Conservation (phyloP, 164 flowering plant genomes). For the Magnolia changhungtana region DNA sequence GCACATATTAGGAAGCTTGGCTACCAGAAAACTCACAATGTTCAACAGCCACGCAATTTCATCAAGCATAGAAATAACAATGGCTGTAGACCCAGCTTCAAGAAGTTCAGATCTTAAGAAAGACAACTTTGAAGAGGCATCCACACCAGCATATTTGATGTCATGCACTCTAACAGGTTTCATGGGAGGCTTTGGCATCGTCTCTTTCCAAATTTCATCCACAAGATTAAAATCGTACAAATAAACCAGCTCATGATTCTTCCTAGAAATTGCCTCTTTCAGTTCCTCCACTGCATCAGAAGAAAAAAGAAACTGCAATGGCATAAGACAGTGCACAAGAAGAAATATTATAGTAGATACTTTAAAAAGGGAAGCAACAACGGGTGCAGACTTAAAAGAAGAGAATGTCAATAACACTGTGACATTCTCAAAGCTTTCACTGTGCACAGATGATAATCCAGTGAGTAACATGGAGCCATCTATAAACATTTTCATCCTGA, state of each 20-base stretch:
- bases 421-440: not conserved
- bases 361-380: not conserved
- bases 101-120: conserved; percentile 63
- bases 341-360: not conserved
- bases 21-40: conserved; percentile 50
- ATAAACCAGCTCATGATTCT: conserved; percentile 70
- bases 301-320: conserved; percentile 91
- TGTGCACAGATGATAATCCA: not conserved
- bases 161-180: conserved; percentile 74
- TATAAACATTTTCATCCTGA: not conserved
- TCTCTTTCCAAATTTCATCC: conserved; percentile 87
- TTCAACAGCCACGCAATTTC: conserved; percentile 96
- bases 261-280: conserved; percentile 59
- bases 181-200: conserved; percentile 71
- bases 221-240: conserved; percentile 69
- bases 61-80: conserved; percentile 88
- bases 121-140: conserved; percentile 65
- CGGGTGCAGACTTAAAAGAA: not conserved
- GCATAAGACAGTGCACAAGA: conserved; percentile 33
- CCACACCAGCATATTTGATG: conserved; percentile 81
- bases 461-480: not conserved
- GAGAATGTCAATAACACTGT: not conserved
- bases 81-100: conserved; percentile 64
- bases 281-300: conserved; percentile 88
- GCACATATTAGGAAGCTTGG: not conserved